Evolutionary conservation across 345 rosid genomes (phyloP).

Genomic region (Hibiscus mutabilis): DNA sequence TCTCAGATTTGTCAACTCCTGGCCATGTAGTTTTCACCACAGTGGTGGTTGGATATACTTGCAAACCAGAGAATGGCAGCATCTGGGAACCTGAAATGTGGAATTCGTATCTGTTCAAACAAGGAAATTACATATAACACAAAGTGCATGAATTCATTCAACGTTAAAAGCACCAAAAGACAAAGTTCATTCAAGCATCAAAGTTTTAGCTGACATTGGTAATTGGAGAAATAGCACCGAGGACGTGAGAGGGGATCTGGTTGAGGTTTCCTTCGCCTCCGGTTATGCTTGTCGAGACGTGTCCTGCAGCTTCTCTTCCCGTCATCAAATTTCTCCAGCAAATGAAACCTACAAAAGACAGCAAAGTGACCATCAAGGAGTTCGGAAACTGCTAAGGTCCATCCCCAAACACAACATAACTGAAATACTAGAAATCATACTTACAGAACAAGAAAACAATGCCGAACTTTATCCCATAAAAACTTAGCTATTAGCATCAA

Average conservation of each 20-base stretch:
- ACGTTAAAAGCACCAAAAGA: too few relatives aligned
- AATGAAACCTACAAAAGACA: slow-evolving; percentile 47
- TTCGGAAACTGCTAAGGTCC: too few relatives aligned
- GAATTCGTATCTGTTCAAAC: neutral
- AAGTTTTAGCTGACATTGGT: slow-evolving; percentile 33
- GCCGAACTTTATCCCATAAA: neutral
- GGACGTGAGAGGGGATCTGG: slow-evolving; percentile 37
- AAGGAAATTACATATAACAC: neutral
- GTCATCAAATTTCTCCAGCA: slow-evolving; percentile 61
- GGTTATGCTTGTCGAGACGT: slow-evolving; percentile 72
- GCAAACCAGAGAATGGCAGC: slow-evolving; percentile 37
- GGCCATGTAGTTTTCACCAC: slow-evolving; percentile 35
- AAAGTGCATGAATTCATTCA: too few relatives aligned
- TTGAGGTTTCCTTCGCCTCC: slow-evolving; percentile 65
- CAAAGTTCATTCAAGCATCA: neutral
- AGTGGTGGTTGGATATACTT: slow-evolving; percentile 26
- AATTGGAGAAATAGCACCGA: slow-evolving; percentile 30
- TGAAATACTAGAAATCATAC: neutral
- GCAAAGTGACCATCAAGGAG: neutral
- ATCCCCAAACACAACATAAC: too few relatives aligned
- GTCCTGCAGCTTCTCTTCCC: slow-evolving; percentile 78
- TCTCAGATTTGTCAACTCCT: slow-evolving; percentile 21
- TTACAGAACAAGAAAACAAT: neutral
- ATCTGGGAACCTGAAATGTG: slow-evolving; percentile 36
- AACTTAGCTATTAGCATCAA: neutral